These are phyloP conservation scores for Pichia scutulata DNA, from an alignment of 805 yeast genomes.

Conservation along the genomic window DNA sequence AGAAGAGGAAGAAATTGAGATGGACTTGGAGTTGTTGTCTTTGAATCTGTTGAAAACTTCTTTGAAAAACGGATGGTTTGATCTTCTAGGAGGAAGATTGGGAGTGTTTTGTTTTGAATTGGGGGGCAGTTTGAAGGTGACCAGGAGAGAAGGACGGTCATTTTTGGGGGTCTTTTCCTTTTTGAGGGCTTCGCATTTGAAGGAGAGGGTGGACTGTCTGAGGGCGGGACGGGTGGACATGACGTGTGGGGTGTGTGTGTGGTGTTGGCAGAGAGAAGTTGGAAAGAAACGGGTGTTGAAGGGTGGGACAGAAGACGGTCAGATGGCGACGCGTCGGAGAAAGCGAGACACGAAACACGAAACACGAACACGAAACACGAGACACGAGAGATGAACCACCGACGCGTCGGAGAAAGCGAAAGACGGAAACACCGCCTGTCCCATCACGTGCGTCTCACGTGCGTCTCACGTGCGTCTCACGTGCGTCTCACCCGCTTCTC, in stretches of 20 bases:
- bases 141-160: not conserved
- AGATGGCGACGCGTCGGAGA: too few species aligned
- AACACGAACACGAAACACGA: too few species aligned
- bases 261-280: too few species aligned
- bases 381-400: too few species aligned
- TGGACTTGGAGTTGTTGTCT: not conserved
- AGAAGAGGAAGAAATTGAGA: not conserved
- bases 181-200: not conserved
- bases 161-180: not conserved
- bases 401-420: too few species aligned
- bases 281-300: too few species aligned
- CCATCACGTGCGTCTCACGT: too few species aligned
- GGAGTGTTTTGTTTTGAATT: not conserved
- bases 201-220: not conserved
- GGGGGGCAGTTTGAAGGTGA: not conserved
- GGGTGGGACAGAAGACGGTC: too few species aligned
- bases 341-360: too few species aligned
- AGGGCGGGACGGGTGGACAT: not conserved
- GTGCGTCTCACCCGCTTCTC: too few species aligned
- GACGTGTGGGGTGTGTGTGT: not conserved
- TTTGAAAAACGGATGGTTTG: conserved; percentile 13
- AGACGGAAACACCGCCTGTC: too few species aligned
- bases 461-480: too few species aligned
- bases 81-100: not conserved
- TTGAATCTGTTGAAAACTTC: conserved; percentile 1